These are phyloP conservation scores for Aspergillus conjunctus DNA, from an alignment of 495 filamentous ascomycete species.

Conservation along the genomic window DNA sequence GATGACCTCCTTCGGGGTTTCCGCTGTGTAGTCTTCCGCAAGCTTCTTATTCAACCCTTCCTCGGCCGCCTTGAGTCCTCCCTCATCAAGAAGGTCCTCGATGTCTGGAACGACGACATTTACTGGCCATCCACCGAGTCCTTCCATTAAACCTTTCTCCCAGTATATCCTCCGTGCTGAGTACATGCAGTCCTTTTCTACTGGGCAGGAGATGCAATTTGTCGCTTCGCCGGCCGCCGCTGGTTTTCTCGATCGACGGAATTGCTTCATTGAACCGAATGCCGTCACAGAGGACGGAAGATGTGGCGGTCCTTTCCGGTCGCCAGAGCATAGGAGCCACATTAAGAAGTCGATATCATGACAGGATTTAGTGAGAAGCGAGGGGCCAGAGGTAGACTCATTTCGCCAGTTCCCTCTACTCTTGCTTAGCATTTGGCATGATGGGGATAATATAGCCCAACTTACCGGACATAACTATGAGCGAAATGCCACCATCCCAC, in stretches of 20 bases:
- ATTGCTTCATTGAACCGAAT: constrained; percentile 55
- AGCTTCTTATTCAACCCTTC: constrained; percentile 33
- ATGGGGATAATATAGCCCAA: too few species aligned
- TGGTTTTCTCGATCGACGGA: constrained; percentile 67
- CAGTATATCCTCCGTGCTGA: constrained; percentile 72
- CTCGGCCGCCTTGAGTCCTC: constrained; percentile 20
- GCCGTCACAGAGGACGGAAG: constrained; percentile 66
- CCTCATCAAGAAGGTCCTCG: constrained; percentile 55
- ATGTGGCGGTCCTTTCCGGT: constrained; percentile 52
- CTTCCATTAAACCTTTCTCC: constrained; percentile 51
- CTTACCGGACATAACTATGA: constrained; percentile 70
- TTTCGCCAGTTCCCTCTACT: constrained; percentile 67
- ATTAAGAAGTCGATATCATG: constrained; percentile 84
- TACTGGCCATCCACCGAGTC: constrained; percentile 70
- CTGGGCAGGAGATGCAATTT: constrained; percentile 72
- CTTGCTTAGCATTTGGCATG: neutral
- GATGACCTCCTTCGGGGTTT: constrained; percentile 50
- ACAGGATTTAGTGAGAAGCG: constrained; percentile 81
- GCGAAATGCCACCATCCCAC: constrained; percentile 88
- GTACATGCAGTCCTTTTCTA: constrained; percentile 67
- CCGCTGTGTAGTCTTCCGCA: constrained; percentile 62
- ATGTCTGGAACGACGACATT: constrained; percentile 77
- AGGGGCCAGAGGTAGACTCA: constrained; percentile 31
- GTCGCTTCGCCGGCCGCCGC: constrained; percentile 65
- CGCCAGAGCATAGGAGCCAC: constrained; percentile 54